Evolutionary conservation across 2,329 filamentous ascomycete species (phyloP), one percentile per base, ranked within the genome.

Genomic region (Escovopsis sp.): DNA sequence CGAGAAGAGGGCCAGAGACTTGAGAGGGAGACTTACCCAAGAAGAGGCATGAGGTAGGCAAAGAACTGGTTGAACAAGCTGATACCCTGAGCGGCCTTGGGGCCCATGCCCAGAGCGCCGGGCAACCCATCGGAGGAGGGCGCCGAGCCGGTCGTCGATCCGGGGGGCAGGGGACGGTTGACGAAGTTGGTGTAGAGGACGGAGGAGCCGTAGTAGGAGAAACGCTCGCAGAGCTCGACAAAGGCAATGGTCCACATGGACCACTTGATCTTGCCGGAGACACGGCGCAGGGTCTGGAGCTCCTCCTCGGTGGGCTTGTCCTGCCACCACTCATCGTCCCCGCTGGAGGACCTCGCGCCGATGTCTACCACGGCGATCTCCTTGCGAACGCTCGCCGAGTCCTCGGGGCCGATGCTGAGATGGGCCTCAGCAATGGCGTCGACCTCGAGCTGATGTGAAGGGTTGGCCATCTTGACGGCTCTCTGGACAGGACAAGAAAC

Each of bases 171-270:
- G 30, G 65, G 62, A 41, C 70, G 65, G 50, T 74, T 71, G 52
- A 80, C 70, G 53, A 76, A 81, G 60, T 80, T 80, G 56, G 74
- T 75, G 73, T 80, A 83, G 28, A 84, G 67, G 30, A 79, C 70
- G 36, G 75, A 72, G 4, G 77, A 79, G 43, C 82, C 82, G 54
- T 86, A 85, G 72, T 85, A 87, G 12, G 77, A 81, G 62, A 84
- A 85, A 39, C 82, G 77, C 63, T 87, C 82, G 63, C 78, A 83
- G 44, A 85, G 64, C 61, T 87, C 82, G 45, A 82, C 75, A 47
- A 85, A 77, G 39, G 79, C 80, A 45, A 87, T 74, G 26, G 76
- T 78, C 62, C 77, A 86, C 45, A 80, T 72, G 43, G 69, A 64
- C 70, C 72, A 77, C 39, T 77, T 76, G 47, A 86, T 73, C 54